Percentiles rank a stretch among this genome's conserved stretches.
Conservation (phyloP, 1,284 basidiomycete genomes). For the Pisolithus thermaeus region DNA sequence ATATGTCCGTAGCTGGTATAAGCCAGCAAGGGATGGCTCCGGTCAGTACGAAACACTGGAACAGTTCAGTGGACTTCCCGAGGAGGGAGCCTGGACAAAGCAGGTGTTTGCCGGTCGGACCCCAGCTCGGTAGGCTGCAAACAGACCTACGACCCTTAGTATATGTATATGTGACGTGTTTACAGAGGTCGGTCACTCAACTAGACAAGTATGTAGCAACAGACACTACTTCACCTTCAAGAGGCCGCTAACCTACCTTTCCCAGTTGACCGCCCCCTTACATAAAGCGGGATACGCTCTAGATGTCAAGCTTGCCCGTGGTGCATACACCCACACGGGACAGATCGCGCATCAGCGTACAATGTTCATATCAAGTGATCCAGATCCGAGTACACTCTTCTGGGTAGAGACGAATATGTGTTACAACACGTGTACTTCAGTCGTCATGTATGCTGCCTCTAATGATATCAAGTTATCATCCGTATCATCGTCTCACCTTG, state of each 20-base stretch:
- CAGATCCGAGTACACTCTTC: slow-evolving; percentile 59
- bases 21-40: slow-evolving; percentile 86
- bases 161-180: slow-evolving; percentile 87
- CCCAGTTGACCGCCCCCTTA: slow-evolving; percentile 64
- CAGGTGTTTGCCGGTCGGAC: no score
- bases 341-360: slow-evolving; percentile 39
- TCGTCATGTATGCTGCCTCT: no score
- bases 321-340: slow-evolving; percentile 88
- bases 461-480: no score
- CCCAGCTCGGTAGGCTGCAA: no score
- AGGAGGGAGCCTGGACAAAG: no score
- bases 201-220: slow-evolving; percentile 9
- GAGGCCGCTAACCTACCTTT: slow-evolving; percentile 66
- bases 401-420: slow-evolving; percentile 78
- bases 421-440: slow-evolving; percentile 65
- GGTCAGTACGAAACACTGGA: no score
- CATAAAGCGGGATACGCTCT: slow-evolving; percentile 68
- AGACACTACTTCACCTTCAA: slow-evolving; percentile 1
- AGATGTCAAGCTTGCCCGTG: slow-evolving; percentile 94
- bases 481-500: slow-evolving; percentile 55
- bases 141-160: slow-evolving; percentile 52
- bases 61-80: no score
- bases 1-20: slow-evolving; percentile 54
- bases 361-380: slow-evolving; percentile 49
- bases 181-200: no score